Evolutionary conservation across 257 asterid species (phyloP), one percentile per base, ranked within the genome.

Genomic region (Mentha longifolia): DNA sequence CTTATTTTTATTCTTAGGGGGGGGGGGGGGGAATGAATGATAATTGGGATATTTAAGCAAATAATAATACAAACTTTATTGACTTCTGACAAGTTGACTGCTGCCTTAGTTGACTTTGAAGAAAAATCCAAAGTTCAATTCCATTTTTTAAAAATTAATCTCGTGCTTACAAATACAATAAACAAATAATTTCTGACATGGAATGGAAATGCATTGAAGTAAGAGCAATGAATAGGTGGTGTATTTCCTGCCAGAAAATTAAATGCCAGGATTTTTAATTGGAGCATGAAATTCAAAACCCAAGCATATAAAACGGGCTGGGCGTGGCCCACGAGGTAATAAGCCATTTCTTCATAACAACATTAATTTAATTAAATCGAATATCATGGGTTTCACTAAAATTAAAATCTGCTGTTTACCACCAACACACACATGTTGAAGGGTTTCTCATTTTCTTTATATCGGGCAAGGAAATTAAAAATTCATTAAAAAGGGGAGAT

Each of bases 211-310:
- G 31, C 31, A 28, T 28, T n/a, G n/a, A 2, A 14, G n/a, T 8
- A 3, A 61, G n/a, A 20, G 64, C 68, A 59, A 20, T 46, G 22
- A 67, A 22, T 58, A 41, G 47, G 46, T 35, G 56, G 47, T 39
- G n/a, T 52, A 55, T 54, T 64, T 51, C 13, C 76, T 72, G 70
- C 57, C 28, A 65, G 15, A 55, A 30, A 43, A 73, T 54, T 55
- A 28, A 65, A 62, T 72, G 8, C 5, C 4, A 11, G 30, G 13
- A 25, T 42, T 60, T 60, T 49, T 37, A 72, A 71, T 49, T 61
- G 16, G 8, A 58, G 31, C 0, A 6, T 9, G 19, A 57, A 65
- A 31, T 54, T 20, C 14, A 30, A 37, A 54, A n/a, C 35, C 31
- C 39, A 14, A 6, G 35, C 52, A 5, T 17, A 30, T 39, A 41